Evolutionary conservation across 345 rosid genomes (phyloP), one percentile per base, ranked within the genome.

Genomic region (Kernera saxatilis): DNA sequence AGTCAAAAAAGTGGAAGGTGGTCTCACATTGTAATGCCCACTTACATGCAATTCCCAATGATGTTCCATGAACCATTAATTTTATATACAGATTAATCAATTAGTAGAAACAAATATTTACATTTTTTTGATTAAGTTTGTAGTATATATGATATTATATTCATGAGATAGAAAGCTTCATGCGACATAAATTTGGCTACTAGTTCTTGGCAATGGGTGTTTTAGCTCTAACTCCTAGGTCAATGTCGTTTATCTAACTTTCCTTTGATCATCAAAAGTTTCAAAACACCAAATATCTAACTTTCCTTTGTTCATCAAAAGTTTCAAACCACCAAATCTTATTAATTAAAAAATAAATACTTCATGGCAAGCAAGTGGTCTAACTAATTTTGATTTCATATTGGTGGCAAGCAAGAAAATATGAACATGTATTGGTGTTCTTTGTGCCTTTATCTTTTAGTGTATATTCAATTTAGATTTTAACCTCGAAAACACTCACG

Each of bases 1-100:
- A 75, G 77, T 61, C 76, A 80, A 70, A 61, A 45, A 72, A 39
- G 69, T 56, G 74, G 67, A 76, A 40, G 68, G 70, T 55, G 52
- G 62, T 67, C 73, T 74, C 78, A 74, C 78, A 74, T 74, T 67
- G 78, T 74, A 74, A 67, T 59, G 75, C 78, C 74, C 69, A 55
- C 52, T 65, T 64, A 56, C 64, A 51, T 68, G 32, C 88, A 81
- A 83, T 86, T 86, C 85, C 93, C 87, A 62, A 86, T 72, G 81
- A 72, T 77, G 82, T 81, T 83, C 40, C 79, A 59, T 67, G 69
- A 52, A 63, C 32, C 23, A 12, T 33, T 17, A 37, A 6, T 39
- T 39, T 74, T 39, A 18, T 49, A 49, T 35, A 72, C 41, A 10
- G 2, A 48, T 29, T 57, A 45, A 46, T 56, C 33, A 46, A 55